phyloP scores from a whole-genome alignment of 2,329 filamentous ascomycete genomes.

The Venturia aucupariae region DNA sequence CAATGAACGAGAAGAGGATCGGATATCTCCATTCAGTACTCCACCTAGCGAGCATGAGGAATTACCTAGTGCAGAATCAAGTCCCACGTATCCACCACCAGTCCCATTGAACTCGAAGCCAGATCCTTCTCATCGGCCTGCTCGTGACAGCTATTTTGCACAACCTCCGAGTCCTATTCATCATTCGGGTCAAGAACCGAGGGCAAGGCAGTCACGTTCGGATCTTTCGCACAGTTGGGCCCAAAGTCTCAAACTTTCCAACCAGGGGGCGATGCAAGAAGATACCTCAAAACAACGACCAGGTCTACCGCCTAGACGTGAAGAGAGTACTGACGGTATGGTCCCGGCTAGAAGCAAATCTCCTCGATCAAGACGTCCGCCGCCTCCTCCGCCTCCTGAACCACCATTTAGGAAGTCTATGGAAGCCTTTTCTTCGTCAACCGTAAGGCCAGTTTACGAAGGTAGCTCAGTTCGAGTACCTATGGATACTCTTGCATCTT shows the following conservation, averaged over 20 bases:
- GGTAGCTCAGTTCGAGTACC: constrained; percentile 25
- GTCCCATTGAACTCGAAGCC: constrained; percentile 12
- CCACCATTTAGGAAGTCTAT: constrained; percentile 13
- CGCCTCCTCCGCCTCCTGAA: constrained; percentile 16
- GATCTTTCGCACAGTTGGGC: neutral
- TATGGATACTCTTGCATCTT: constrained; percentile 26
- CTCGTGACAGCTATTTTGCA: constrained; percentile 10
- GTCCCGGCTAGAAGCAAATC: constrained; percentile 5
- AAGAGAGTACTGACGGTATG: neutral
- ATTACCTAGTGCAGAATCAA: constrained; percentile 15
- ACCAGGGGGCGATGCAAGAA: neutral
- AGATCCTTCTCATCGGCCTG: neutral
- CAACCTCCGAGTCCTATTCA: neutral
- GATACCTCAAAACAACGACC: constrained; percentile 7
- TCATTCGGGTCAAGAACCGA: neutral
- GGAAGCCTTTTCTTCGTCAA: constrained; percentile 1
- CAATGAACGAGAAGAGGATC: constrained; percentile 32
- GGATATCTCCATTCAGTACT: constrained; percentile 73
- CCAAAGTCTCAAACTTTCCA: neutral
- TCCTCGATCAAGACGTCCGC: constrained; percentile 8
- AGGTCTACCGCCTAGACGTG: constrained; percentile 8
- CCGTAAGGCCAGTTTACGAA: constrained; percentile 8
- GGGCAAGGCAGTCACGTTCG: neutral
- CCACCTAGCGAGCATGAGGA: constrained; percentile 67
- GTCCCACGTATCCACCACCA: constrained; percentile 9